phyloP scores from a whole-genome alignment of 176 grass and related monocot genomes.

The Oryza australiensis region DNA sequence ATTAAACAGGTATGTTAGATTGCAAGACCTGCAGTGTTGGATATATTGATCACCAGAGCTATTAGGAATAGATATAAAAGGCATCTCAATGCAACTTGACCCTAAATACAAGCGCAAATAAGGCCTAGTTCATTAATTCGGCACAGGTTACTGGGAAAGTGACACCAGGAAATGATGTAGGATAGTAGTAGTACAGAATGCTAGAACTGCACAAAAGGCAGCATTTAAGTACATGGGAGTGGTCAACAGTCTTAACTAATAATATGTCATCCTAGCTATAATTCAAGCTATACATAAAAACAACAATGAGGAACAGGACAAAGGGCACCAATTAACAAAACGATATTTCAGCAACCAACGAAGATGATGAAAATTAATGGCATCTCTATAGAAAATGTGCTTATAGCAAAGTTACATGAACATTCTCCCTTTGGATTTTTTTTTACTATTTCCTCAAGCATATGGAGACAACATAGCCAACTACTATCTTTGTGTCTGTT shows the following conservation, averaged over 20 bases:
- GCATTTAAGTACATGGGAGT: constrained; percentile 22
- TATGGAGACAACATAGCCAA: neutral
- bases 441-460: neutral
- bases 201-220: constrained; percentile 22
- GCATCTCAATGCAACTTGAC: constrained; percentile 6
- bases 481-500: neutral
- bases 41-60: neutral
- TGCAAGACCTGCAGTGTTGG: neutral
- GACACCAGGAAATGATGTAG: constrained; percentile 1
- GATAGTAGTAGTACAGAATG: neutral
- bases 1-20: neutral
- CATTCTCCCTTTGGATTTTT: neutral
- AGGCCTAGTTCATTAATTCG: constrained; percentile 5
- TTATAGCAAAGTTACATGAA: neutral
- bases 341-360: neutral
- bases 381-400: neutral
- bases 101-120: constrained; percentile 15
- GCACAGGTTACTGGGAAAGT: neutral
- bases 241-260: neutral
- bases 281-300: constrained; percentile 2
- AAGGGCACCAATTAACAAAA: constrained; percentile 1
- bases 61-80: constrained; percentile 17
- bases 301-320: neutral
- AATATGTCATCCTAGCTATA: neutral
- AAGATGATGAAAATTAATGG: neutral